Base-by-base conservation (phyloP, 202 grass and related monocot species). In the Dendrocalamus latiflorus region DNA sequence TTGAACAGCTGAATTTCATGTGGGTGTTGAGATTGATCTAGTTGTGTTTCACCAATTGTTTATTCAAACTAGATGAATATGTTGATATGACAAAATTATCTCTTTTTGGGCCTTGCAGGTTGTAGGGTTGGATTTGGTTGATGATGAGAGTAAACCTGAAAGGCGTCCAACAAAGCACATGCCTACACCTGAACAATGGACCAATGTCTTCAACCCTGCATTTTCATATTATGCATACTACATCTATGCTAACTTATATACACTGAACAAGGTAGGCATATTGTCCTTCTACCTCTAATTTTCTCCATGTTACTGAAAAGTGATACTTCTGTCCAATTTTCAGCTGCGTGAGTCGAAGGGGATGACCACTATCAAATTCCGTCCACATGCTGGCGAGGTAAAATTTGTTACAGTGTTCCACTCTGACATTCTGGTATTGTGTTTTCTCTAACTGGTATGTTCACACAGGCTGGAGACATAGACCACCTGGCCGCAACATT, bases 211-310 rank as follows among this genome's bases (percentile, higher is more conserved):
- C 67, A 99, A 99, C 72, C 96, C 96, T 73, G 93, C 96, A 84
- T 99, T 95, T 83, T 90, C 96, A 70, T 99, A 99, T 72, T 99
- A 99, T 91, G 96, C 81, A 4, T 99, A 99, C 86, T 99, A 99
- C 79, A 95, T 91, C 86, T 99, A 95, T 87, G 96, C 96, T 79
- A 99, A 99, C 86, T 82, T 99, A 50, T 93, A 92, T 54, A 89
- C 96, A 30, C 80, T 99, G 44, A 99, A 99, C 83, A 99, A 99
- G 91, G 96, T 99, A 86, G 67, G 21, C 12, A 73, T 72, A 54
- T 85, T 57, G 3, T 42, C 74, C 63, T 36, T 55, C 16, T 65
- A 62, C 8, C 10, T 81, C 26, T 66, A n/a, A 34, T 36, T 62
- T 72, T 87, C 58, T 66, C 37, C 26, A 34, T 68, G 21, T 85